Conservation (phyloP, 1,284 basidiomycete genomes). For the Rhodotorula sp. region DNA sequence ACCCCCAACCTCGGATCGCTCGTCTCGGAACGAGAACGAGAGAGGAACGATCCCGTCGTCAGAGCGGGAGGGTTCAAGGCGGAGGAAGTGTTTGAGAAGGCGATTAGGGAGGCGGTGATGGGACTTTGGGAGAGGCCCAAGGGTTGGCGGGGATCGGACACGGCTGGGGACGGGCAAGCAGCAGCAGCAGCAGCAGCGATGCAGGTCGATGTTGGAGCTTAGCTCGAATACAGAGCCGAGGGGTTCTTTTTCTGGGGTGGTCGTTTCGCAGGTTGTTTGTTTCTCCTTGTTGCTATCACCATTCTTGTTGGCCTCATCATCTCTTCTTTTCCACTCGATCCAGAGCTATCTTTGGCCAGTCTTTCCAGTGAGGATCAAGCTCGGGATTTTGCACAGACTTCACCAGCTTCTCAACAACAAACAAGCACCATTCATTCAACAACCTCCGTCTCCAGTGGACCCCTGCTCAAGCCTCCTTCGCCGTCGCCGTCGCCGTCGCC, state of each 20-base stretch:
- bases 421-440: neutral
- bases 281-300: neutral
- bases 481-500: neutral
- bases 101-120: slow-evolving; percentile 71
- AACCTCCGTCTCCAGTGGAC: too few species aligned
- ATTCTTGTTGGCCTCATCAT: neutral
- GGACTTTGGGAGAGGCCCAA: slow-evolving; percentile 57
- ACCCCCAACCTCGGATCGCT: neutral
- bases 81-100: slow-evolving; percentile 82
- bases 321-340: neutral
- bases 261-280: neutral
- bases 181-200: neutral
- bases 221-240: neutral
- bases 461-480: neutral
- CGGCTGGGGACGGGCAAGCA: neutral
- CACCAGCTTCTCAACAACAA: neutral
- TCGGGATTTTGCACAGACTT: neutral
- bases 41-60: slow-evolving; percentile 1
- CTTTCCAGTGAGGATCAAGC: too few species aligned
- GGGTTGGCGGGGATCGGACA: neutral
- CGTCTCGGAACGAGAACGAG: slow-evolving; percentile 21
- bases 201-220: neutral
- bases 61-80: slow-evolving; percentile 77
- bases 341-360: neutral
- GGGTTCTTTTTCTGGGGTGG: neutral